Percentiles rank a stretch among this genome's conserved stretches.
These are phyloP conservation scores for Tetrahymena elliotti DNA, from an alignment of 73 alveolate genomes.

Conservation along the genomic window DNA sequence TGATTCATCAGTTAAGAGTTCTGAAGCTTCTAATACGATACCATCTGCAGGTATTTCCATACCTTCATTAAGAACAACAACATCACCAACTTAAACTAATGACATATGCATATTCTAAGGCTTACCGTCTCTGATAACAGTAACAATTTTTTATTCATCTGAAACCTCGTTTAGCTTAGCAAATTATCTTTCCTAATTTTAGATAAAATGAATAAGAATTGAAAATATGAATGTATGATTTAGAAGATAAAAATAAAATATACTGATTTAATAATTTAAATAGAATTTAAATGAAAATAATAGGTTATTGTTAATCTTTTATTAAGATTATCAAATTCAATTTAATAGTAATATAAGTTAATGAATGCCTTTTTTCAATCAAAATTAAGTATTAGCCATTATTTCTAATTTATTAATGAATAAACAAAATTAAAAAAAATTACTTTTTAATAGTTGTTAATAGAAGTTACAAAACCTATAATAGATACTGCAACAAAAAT, in stretches of 20 bases:
- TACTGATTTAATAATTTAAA: too few species aligned
- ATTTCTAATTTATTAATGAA: not conserved
- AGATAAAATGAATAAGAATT: not conserved
- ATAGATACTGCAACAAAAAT: slow-evolving; percentile 68
- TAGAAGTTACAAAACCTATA: slow-evolving; percentile 64
- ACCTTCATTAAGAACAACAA: slow-evolving; percentile 70
- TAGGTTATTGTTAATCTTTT: too few species aligned
- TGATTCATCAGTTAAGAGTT: slow-evolving; percentile 75
- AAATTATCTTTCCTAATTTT: slow-evolving; percentile 18
- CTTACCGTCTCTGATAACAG: slow-evolving; percentile 69
- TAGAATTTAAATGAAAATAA: too few species aligned
- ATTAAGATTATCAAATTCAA: too few species aligned
- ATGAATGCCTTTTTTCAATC: slow-evolving; percentile 12
- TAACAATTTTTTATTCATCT: slow-evolving; percentile 50
- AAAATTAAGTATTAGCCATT: not conserved
- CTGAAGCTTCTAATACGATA: slow-evolving; percentile 63
- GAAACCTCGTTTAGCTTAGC: slow-evolving; percentile 17
- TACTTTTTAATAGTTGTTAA: slow-evolving; percentile 61
- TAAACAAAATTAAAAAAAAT: slow-evolving; percentile 14
- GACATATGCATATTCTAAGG: slow-evolving; percentile 47
- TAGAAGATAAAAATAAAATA: too few species aligned
- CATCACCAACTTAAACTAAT: slow-evolving; percentile 79
- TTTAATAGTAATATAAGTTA: too few species aligned
- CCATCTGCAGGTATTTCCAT: slow-evolving; percentile 88
- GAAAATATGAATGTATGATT: not conserved